Base-by-base conservation (phyloP, 129 eudicot genomes). In the Logfia minima region DNA sequence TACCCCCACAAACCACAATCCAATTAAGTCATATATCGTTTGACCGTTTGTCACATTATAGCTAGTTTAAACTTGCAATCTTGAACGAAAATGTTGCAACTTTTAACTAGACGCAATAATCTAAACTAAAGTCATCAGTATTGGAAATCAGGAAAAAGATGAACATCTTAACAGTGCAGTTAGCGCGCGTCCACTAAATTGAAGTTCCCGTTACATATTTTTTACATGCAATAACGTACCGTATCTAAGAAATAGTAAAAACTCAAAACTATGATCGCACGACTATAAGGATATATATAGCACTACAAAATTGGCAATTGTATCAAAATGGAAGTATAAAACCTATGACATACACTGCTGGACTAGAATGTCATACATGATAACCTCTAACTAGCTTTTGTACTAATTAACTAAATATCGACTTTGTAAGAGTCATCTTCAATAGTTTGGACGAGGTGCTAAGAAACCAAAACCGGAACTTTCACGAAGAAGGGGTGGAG, bases 401-500 rank as follows among this genome's bases (percentile, higher is more conserved):
- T 17, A 45, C 60, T 68, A 70, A 70, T 23, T 70, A 32, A 66
- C 80, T 76, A 76, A 22, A 76, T 66, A 51, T 6, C 24, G 41
- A 76, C 55, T 66, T 66, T 65, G 53, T 39, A 65, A 76, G 60
- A 51, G 35, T 65, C 6, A 65, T 21, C 55, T 70, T 74, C 55
- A 75, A 71, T 78, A 85, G 52, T 78, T 83, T 3, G 79, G 76
- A 67, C 85, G 86, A 6, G 69, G 18, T 8, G 66, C 69, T 89
- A 88, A 74, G 82, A 87, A 87, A 82, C 92, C 75, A 83, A 91
- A 94, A 70, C 90, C 91, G 7, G 96, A 77, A 66, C 85, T 91
- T 79, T 68, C 31, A 68, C 92, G 90, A 72, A 94, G 86, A 78
- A 89, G 89, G 68, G 96, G 93, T 6, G 99, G 99, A 65, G 96